Conservation (phyloP, 495 filamentous ascomycete genomes). For the Penicillium psychrofluorescens region DNA sequence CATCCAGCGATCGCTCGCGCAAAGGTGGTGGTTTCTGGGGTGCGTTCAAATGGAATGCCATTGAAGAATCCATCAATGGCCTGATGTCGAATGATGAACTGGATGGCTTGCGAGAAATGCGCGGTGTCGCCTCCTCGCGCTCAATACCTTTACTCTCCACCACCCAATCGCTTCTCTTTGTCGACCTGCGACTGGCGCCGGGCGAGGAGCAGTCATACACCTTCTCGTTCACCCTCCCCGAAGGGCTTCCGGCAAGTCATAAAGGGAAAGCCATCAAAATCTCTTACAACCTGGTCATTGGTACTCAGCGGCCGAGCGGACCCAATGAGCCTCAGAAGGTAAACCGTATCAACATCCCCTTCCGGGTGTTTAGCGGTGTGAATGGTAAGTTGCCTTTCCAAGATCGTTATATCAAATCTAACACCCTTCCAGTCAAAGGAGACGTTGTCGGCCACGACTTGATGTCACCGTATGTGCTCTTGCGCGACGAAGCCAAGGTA, state of each 20-base stretch:
- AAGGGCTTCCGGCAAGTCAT: slow-evolving; percentile 81
- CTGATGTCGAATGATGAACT: slow-evolving; percentile 77
- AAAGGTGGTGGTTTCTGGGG: slow-evolving; percentile 74
- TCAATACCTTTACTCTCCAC: slow-evolving; percentile 86
- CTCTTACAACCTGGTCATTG: slow-evolving; percentile 82
- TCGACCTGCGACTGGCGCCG: slow-evolving; percentile 78
- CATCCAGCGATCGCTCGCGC: slow-evolving; percentile 50
- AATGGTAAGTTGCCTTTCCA: slow-evolving; percentile 45
- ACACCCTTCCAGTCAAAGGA: slow-evolving; percentile 44
- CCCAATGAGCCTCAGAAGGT: slow-evolving; percentile 70
- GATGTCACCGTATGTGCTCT: slow-evolving; percentile 86
- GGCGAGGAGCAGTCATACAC: slow-evolving; percentile 84
- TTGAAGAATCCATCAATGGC: slow-evolving; percentile 83
- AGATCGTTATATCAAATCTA: slow-evolving; percentile 5
- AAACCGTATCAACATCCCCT: slow-evolving; percentile 86
- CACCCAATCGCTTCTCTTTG: slow-evolving; percentile 94
- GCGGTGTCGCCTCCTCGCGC: slow-evolving; percentile 68
- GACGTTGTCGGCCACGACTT: slow-evolving; percentile 76
- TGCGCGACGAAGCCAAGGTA: slow-evolving; percentile 70
- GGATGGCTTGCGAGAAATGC: slow-evolving; percentile 92
- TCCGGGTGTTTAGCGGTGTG: slow-evolving; percentile 87
- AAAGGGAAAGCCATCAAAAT: slow-evolving; percentile 93
- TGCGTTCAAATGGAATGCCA: slow-evolving; percentile 78
- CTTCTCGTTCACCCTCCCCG: slow-evolving; percentile 79
- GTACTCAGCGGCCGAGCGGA: slow-evolving; percentile 78